These are phyloP conservation scores for Huntiella moniliformis DNA, from an alignment of 2,329 filamentous ascomycete species.

Conservation along the genomic window DNA sequence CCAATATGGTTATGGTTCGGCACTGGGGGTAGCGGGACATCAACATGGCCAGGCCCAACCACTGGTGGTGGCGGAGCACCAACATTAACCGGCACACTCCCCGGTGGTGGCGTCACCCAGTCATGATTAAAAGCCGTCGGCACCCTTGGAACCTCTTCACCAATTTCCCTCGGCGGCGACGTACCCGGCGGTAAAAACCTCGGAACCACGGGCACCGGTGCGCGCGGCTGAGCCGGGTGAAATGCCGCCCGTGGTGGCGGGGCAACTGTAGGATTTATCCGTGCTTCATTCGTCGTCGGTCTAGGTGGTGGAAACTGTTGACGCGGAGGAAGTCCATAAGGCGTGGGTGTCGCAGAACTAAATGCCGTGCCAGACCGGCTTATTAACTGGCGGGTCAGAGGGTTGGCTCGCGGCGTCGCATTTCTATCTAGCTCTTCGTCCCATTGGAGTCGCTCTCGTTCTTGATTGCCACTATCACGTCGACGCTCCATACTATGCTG, in stretches of 20 bases:
- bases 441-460: too few relatives aligned
- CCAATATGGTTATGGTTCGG: not conserved
- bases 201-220: not conserved
- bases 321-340: not conserved
- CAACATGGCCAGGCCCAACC: not conserved
- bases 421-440: too few relatives aligned
- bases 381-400: too few relatives aligned
- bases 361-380: not conserved
- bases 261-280: not conserved
- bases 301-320: not conserved
- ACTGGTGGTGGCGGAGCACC: not conserved
- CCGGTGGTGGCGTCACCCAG: too few relatives aligned
- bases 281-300: conserved; percentile 1
- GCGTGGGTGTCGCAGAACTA: not conserved
- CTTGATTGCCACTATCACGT: too few relatives aligned
- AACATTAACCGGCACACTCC: not conserved
- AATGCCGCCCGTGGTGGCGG: not conserved
- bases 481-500: too few relatives aligned
- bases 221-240: not conserved
- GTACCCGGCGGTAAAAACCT: not conserved
- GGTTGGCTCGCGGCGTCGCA: too few relatives aligned
- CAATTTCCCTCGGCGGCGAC: not conserved
- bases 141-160: not conserved
- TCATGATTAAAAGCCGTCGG: conserved; percentile 1
- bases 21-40: too few relatives aligned